phyloP scores from a whole-genome alignment of 2,329 filamentous ascomycete species.

The Chaetothyriales sp. region DNA sequence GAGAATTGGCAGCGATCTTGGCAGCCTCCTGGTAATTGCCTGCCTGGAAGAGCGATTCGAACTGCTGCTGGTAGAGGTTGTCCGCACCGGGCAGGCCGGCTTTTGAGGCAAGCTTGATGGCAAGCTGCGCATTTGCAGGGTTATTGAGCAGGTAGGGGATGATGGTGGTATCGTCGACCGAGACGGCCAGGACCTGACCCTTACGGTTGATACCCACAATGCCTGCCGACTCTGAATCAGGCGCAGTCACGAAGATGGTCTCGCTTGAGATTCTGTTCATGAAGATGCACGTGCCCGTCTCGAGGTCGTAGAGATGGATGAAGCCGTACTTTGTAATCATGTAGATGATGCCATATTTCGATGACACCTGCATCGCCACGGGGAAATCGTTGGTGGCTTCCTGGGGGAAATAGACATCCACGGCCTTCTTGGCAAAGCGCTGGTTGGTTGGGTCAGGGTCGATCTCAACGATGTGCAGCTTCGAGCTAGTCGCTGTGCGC shows the following conservation, averaged over 20 bases:
- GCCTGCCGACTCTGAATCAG: conserved; percentile 69
- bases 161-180: conserved; percentile 77
- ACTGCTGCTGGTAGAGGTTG: conserved; percentile 80
- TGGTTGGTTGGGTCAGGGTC: conserved; percentile 85
- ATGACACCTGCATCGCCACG: conserved; percentile 90
- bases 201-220: conserved; percentile 94
- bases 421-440: conserved; percentile 82
- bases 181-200: conserved; percentile 88
- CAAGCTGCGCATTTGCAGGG: conserved; percentile 81
- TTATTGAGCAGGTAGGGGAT: conserved; percentile 94
- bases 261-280: conserved; percentile 99
- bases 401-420: conserved; percentile 93
- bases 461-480: conserved; percentile 94
- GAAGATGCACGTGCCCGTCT: conserved; percentile 90
- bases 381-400: conserved; percentile 96
- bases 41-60: conserved; percentile 67
- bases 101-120: conserved; percentile 89
- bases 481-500: conserved; percentile 72
- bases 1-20: conserved; percentile 92
- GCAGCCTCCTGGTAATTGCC: conserved; percentile 79
- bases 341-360: conserved; percentile 93
- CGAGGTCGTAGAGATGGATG: conserved; percentile 95
- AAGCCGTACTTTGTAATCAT: conserved; percentile 98
- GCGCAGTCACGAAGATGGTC: conserved; percentile 89
- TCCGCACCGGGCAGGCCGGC: conserved; percentile 89